Evolutionary conservation across 495 filamentous ascomycete genomes (phyloP), one percentile per base, ranked within the genome.

Genomic region (Evernia prunastri): DNA sequence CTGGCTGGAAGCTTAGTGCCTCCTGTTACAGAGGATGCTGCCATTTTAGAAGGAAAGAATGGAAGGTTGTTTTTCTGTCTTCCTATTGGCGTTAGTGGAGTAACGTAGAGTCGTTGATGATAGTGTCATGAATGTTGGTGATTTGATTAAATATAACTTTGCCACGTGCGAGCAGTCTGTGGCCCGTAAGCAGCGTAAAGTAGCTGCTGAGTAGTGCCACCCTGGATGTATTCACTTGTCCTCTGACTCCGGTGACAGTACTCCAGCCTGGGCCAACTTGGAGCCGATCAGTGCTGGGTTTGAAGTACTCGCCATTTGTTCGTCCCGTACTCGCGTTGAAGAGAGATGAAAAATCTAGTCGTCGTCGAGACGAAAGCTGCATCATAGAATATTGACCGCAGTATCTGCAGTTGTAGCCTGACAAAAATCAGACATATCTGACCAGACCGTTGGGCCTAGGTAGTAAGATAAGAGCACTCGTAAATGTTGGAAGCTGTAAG

Each of bases 261-360:
- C 49, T 54, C 49, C 49, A 54, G 49, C 49, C 49, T 7, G 49
- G 49, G n/a, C 49, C 49, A 54, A 15, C 49, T 54, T 54, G n/a
- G n/a, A 54, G 49, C n/a, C 49, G 49, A 25, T 15, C 49, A 54
- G 49, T 54, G n/a, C 29, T 54, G 49, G 49, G 49, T 7, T 54
- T 31, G n/a, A 15, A 7, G 49, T 54, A 54, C 29, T 54, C 49
- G 49, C 49, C 49, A 54, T 6, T 15, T 31, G 17, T 7, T 54
- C 17, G 49, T 23, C 49, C 49, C n/a, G 49, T 54, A 23, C 7
- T 54, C n/a, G 15, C 29, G 29, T 54, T 54, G 6, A 54, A 54
- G 29, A 31, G 49, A 40, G 40, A 69, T 40, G 69, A 69, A 37
- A 12, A 37, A 12, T 37, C 12, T 37, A 37, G 36, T 12, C 36